Percentiles rank a stretch among this genome's conserved stretches.
phyloP scores from a whole-genome alignment of 306 rosid genomes.

The Vigna hirtella region DNA sequence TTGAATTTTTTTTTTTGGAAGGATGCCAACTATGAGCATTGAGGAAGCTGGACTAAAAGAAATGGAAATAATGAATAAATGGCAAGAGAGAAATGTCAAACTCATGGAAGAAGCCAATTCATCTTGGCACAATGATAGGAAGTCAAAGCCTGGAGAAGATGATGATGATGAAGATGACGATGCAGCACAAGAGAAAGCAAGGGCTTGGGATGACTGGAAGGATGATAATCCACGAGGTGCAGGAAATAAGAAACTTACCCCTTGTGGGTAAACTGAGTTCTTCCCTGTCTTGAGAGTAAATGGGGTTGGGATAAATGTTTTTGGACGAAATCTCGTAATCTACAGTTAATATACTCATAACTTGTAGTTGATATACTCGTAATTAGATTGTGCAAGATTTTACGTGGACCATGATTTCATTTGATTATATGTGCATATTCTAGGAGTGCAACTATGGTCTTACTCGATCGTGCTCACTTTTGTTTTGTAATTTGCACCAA shows the following conservation, averaged over 20 bases:
- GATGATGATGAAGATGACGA: slow-evolving; percentile 73
- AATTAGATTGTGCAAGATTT: slow-evolving; percentile 21
- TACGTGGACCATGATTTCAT: slow-evolving; percentile 31
- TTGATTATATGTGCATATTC: slow-evolving; percentile 34
- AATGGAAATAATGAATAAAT: slow-evolving; percentile 94
- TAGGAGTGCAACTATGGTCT: slow-evolving; percentile 35
- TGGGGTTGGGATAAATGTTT: slow-evolving; percentile 25
- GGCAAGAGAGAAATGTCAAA: slow-evolving; percentile 86
- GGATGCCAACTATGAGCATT: slow-evolving; percentile 99
- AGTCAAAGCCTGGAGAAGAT: slow-evolving; percentile 59
- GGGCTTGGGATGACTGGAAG: slow-evolving; percentile 99
- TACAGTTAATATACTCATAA: slow-evolving; percentile 28
- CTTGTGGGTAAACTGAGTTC: slow-evolving; percentile 66
- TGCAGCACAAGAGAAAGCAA: slow-evolving; percentile 85
- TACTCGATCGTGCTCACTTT: not conserved
- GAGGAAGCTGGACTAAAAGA: slow-evolving; percentile 97
- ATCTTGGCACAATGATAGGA: slow-evolving; percentile 83
- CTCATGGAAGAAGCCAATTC: slow-evolving; percentile 89
- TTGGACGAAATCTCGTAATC: slow-evolving; percentile 22
- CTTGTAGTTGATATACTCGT: slow-evolving; percentile 27
- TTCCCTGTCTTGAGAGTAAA: slow-evolving; percentile 5
- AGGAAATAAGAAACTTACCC: slow-evolving; percentile 94
- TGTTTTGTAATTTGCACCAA: slow-evolving; percentile 1
- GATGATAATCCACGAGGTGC: slow-evolving; percentile 98
- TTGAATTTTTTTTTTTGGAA: slow-evolving; percentile 47